phyloP scores from a whole-genome alignment of 2,329 filamentous ascomycete species.

The Reticulascus tulasneorum region DNA sequence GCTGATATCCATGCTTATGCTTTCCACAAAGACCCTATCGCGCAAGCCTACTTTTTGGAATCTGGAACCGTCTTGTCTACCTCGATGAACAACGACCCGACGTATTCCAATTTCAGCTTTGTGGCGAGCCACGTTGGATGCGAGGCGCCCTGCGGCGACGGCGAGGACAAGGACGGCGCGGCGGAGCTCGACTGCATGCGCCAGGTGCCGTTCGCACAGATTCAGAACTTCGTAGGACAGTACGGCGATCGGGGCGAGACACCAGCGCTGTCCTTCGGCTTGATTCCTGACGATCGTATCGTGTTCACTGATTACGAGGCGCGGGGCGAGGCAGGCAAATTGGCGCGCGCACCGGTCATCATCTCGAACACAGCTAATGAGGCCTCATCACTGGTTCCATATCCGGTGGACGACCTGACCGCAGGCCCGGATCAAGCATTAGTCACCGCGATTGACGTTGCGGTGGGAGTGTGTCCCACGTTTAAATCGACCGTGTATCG shows the following conservation, averaged over 20 bases:
- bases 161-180: slow-evolving; percentile 4
- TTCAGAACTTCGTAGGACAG: slow-evolving; percentile 27
- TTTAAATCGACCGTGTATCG: slow-evolving; percentile 21
- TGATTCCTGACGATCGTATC: slow-evolving; percentile 23
- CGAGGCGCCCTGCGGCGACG: slow-evolving; percentile 17
- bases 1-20: slow-evolving; percentile 39
- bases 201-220: slow-evolving; percentile 23
- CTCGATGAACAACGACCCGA: slow-evolving; percentile 19
- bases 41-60: slow-evolving; percentile 36
- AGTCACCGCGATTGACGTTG: slow-evolving; percentile 10
- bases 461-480: slow-evolving; percentile 23
- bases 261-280: slow-evolving; percentile 21
- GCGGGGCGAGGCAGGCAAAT: slow-evolving; percentile 18
- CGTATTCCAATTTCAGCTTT: slow-evolving; percentile 29
- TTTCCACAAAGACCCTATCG: too few species aligned
- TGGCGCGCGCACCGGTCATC: slow-evolving; percentile 23
- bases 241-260: slow-evolving; percentile 18
- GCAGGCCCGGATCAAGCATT: slow-evolving; percentile 20
- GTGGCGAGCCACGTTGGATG: slow-evolving; percentile 29
- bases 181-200: slow-evolving; percentile 33
- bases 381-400: slow-evolving; percentile 20
- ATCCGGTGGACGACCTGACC: slow-evolving; percentile 22
- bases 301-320: slow-evolving; percentile 27
- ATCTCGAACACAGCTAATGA: slow-evolving; percentile 30
- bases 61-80: slow-evolving; percentile 33